phyloP scores from a whole-genome alignment of 139 green algal genomes.

The Chlorella sp. region DNA sequence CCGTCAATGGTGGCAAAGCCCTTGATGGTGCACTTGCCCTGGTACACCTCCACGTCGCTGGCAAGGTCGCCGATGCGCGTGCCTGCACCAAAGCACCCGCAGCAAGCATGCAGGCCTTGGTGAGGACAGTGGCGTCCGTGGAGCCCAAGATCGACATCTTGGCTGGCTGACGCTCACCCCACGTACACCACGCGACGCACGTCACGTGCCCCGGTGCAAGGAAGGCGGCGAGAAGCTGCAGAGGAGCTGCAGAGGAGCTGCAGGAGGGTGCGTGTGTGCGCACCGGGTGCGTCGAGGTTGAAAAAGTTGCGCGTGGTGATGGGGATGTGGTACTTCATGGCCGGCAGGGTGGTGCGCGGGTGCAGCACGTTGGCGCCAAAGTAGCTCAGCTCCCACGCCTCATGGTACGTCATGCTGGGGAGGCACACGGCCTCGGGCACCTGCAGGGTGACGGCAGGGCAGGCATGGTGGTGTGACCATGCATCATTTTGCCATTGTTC shows the following conservation, averaged over 20 bases:
- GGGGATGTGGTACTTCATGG: slow-evolving; percentile 91
- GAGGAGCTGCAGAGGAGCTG: no score
- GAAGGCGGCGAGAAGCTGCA: no score
- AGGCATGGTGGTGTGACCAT: no score
- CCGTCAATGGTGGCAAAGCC: slow-evolving; percentile 97
- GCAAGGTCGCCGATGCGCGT: slow-evolving; percentile 33
- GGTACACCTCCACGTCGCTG: slow-evolving; percentile 17
- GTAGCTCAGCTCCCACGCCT: slow-evolving; percentile 97
- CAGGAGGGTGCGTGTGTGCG: no score
- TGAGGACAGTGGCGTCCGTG: not conserved
- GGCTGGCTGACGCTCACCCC: no score
- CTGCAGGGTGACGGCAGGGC: no score
- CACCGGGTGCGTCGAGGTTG: slow-evolving; percentile 68
- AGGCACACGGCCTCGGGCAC: slow-evolving; percentile 76
- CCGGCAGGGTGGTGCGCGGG: slow-evolving; percentile 91
- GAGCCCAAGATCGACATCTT: no score
- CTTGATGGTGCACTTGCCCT: slow-evolving; percentile 69
- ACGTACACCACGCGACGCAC: no score
- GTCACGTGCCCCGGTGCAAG: no score
- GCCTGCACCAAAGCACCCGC: slow-evolving; percentile 11
- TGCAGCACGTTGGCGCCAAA: slow-evolving; percentile 98
- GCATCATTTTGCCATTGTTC: no score
- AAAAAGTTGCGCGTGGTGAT: slow-evolving; percentile 97
- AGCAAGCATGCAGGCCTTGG: not conserved
- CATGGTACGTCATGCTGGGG: slow-evolving; percentile 80